Percentiles rank a stretch among this genome's conserved stretches.
These are phyloP conservation scores for Xanthoparmelia taractica DNA, from an alignment of 495 filamentous ascomycete species.

Conservation along the genomic window DNA sequence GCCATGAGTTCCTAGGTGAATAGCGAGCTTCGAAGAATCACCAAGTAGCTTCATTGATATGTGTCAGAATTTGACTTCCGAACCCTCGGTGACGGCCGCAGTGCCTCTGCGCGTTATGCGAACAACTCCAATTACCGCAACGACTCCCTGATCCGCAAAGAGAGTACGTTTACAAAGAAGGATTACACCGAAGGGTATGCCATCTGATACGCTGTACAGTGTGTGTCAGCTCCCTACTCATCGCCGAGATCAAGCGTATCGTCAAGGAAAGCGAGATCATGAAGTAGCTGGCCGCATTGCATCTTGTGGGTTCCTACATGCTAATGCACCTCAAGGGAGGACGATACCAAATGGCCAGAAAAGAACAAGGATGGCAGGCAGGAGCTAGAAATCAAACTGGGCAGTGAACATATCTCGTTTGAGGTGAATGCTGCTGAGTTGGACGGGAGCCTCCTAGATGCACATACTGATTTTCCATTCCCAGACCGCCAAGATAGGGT, in stretches of 20 bases:
- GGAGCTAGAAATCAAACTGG: conserved; percentile 90
- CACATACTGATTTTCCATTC: conserved; percentile 5
- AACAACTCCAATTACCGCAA: conserved; percentile 99
- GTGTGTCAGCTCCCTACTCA: conserved; percentile 89
- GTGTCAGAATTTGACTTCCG: conserved; percentile 89
- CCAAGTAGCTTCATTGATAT: conserved; percentile 28
- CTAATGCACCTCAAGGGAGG: conserved; percentile 60
- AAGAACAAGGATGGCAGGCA: conserved; percentile 99
- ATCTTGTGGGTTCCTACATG: background rate
- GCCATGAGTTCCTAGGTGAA: conserved; percentile 94
- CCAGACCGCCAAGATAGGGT: conserved; percentile 97
- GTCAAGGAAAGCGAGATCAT: conserved; percentile 97
- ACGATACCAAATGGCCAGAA: conserved; percentile 97
- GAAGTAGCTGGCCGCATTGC: conserved; percentile 54
- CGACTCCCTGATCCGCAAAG: conserved; percentile 97
- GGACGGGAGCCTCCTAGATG: conserved; percentile 10
- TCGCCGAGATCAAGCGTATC: conserved; percentile 92
- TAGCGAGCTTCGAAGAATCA: conserved; percentile 6
- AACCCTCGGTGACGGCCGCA: conserved; percentile 85
- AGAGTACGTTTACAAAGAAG: conserved; percentile 58
- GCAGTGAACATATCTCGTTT: conserved; percentile 96
- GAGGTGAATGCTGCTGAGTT: conserved; percentile 51
- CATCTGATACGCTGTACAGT: conserved; percentile 49
- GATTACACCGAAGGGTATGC: background rate
- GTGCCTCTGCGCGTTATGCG: conserved; percentile 90